Base-by-base conservation (phyloP, 169 alveolate species). In the Plasmodium malariae region DNA sequence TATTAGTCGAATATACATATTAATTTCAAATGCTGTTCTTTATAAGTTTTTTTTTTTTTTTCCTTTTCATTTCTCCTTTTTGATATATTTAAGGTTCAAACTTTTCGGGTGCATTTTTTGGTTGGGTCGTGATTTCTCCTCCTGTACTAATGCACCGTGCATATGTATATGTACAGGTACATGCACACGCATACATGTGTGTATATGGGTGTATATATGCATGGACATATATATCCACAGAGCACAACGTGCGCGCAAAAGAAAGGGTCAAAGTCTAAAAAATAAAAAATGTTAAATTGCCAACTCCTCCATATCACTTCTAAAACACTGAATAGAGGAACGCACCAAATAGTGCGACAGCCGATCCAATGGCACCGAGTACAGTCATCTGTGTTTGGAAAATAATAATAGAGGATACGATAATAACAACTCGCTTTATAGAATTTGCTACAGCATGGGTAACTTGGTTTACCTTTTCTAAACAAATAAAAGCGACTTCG, bases 371-470 rank as follows among this genome's bases (percentile, higher is more conserved):
- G 11, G 86, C 89, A 1, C 97, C 97, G 9, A 92, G 72, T 30
- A 92, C 54, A 12, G 96, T 93, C 9, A 95, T 89, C 19, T 93
- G 95, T 34, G 94, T 93, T 40, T 73, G 67, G 91, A 95, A 95
- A 36, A 93, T 60, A 45, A 95, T 65, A 26, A 95, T 89, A 9
- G 97, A 86, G 3, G 95, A 89, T 59, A 88, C 95, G 26, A 95
- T 95, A 14, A 95, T 93, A 54, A 95, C 95, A 11, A 95, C 93
- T 21, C 97, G 65, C 89, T 95, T 95, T 60, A 95, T 57, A 1
- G 97, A 93, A 83, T 95, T 95, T 12, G 97, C 96, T 24, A 95
- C 94, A 1, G 97, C 95, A 87, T 95, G 97, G 9, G 97, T 91
- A 34, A 95, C 94, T 74, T 93, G 97, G 60, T 94, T 94, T 9